These are phyloP conservation scores for Cyclotella baltica DNA, from an alignment of 108 stramenopile species.

Conservation along the genomic window DNA sequence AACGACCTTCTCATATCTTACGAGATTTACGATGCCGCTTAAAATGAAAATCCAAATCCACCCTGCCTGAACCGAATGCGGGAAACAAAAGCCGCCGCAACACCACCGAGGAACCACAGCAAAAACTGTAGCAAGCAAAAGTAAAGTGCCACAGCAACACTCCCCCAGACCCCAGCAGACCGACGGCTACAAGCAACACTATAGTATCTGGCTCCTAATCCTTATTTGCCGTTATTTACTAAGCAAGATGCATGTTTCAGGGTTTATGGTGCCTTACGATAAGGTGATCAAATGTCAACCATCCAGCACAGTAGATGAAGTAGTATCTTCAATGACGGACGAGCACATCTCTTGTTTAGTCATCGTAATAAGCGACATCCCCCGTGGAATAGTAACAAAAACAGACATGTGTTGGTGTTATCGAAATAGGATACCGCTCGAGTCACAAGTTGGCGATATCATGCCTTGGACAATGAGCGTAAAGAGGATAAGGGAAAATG, in stretches of 20 bases:
- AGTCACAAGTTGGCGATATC: slow-evolving; percentile 55
- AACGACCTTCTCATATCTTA: too few relatives aligned
- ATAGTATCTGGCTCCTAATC: not conserved
- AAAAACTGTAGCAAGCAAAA: too few relatives aligned
- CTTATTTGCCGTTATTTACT: not conserved
- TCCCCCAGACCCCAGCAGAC: too few relatives aligned
- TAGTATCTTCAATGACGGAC: slow-evolving; percentile 51
- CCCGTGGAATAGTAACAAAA: slow-evolving; percentile 66
- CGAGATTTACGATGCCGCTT: too few relatives aligned
- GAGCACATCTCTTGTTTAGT: slow-evolving; percentile 57
- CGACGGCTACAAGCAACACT: too few relatives aligned
- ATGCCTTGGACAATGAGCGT: slow-evolving; percentile 55
- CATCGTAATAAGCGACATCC: slow-evolving; percentile 44
- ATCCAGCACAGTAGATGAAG: slow-evolving; percentile 48
- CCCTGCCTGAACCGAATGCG: too few relatives aligned
- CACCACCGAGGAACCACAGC: too few relatives aligned
- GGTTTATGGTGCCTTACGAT: slow-evolving; percentile 61
- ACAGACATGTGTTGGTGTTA: slow-evolving; percentile 67
- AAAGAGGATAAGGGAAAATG: slow-evolving; percentile 30
- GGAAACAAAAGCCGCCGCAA: too few relatives aligned
- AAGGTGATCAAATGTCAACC: slow-evolving; percentile 58
- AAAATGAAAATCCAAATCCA: too few relatives aligned
- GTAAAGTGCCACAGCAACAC: too few relatives aligned
- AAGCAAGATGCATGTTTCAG: slow-evolving; percentile 47
- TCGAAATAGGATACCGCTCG: slow-evolving; percentile 35